Base-by-base conservation (phyloP, 2,329 filamentous ascomycete species). In the Alternaria sp. region DNA sequence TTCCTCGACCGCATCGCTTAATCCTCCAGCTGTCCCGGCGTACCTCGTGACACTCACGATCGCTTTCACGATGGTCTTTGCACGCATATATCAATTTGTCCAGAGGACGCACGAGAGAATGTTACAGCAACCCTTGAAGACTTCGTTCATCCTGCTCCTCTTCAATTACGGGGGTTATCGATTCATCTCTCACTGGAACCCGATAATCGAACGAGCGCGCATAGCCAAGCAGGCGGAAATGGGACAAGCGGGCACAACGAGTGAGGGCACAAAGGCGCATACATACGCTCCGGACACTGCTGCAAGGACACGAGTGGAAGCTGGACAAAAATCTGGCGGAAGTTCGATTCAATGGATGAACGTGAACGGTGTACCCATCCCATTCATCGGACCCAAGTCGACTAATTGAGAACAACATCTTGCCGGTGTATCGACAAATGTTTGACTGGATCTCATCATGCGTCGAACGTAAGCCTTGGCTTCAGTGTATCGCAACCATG, bases 281-380 rank as follows among this genome's bases (percentile, higher is more conserved):
- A 54, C 64, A 21, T 53, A 62, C 11, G 28, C 59, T 21, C 28
- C 53, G 21, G 61, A 63, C 21, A 46, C 53, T 54, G 59, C 49
- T 26, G 58, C 58, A 21, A 46, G 20, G 44, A 20, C 55, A 30
- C 57, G 45, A 37, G 51, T 37, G 23, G 58, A 59, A 26, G 53
- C 56, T 10, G 63, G 44, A 41, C 28, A 55, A 33, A 62, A 64
- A 15, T 25, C 53, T 14, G 47, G 63, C 30, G 65, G 60, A 44
- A 23, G 60, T 12, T 64, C 66, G 55, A 71, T 72, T 61, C 68
- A 65, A 28, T 77, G 72, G 71, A 69, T 67, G 20, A 68, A 65
- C 20, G 51, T 77, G 25, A 75, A 77, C 41, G 73, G 75, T 51
- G 64, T 77, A 20, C 74, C 75, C 20, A 72, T 78, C 51, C 74